Evolutionary conservation across 2,329 filamentous ascomycete genomes (phyloP).

Genomic region (Botrytis squamosa): DNA sequence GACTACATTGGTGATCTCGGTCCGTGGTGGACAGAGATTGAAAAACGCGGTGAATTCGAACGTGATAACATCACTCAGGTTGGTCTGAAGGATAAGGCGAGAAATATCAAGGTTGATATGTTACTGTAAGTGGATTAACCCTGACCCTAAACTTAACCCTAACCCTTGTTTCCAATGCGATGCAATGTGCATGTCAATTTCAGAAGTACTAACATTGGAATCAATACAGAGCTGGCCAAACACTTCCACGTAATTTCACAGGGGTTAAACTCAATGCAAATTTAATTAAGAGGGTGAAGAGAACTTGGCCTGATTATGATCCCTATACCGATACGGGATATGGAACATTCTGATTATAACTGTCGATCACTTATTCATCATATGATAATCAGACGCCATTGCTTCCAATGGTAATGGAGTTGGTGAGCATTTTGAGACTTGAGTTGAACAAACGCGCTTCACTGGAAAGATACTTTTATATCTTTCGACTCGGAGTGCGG

Average conservation of each 20-base stretch:
- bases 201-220: background rate
- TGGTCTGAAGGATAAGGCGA: constrained; percentile 54
- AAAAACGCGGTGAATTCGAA: constrained; percentile 39
- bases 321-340: background rate
- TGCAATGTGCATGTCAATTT: background rate
- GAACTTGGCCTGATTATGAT: background rate
- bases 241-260: background rate
- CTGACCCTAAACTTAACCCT: constrained; percentile 1
- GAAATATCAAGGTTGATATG: constrained; percentile 50
- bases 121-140: constrained; percentile 43
- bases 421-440: background rate
- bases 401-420: background rate
- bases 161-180: no score
- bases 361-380: background rate
- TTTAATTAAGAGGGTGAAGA: background rate
- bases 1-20: constrained; percentile 49
- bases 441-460: background rate
- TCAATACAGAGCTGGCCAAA: background rate
- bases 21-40: constrained; percentile 49
- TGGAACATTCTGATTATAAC: background rate
- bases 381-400: background rate
- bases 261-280: background rate
- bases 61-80: constrained; percentile 44
- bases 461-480: background rate
- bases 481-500: background rate